Base-by-base conservation (phyloP, 495 filamentous ascomycete genomes). In the Letharia columbiana region DNA sequence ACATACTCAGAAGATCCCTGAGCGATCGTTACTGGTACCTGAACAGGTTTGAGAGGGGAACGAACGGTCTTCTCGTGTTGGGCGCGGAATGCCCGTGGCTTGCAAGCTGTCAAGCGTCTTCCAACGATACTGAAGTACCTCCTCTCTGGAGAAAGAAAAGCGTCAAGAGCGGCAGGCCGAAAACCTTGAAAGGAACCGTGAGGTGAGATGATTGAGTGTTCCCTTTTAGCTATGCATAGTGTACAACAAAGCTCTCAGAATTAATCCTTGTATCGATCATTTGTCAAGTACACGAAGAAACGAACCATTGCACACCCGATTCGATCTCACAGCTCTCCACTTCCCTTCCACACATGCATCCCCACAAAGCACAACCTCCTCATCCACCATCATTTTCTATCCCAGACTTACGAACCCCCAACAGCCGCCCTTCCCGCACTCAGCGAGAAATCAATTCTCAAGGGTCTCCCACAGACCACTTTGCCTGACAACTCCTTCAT, bases 391-490 rank as follows among this genome's bases (percentile, higher is more conserved):
- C 0, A 7, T 4, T 8, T 4, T 8, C 44, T 23, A 17, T 8
- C 17, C 4, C 40, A 23, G 40, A 13, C 31, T 65, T 33, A 33
- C 9, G 12, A 37, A 37, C 6, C n/a, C 12, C 20, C 42, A 33
- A 64, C 7, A 45, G 44, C 61, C 9, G 45, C 62, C 60, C 68
- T 64, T 10, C 63, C 62, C n/a, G 66, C 52, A 40, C 62, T 70
- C 49, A 66, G 60, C 45, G 79, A 77, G 76, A 74, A 96, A 73
- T 91, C 88, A 10, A 96, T 65, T 40, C 79, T 80, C 69, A 98
- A 76, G 15, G 70, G 70, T 56, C 92, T 82, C 56, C 87, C 90
- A 71, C 86, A 86, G 9, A 95, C 75, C 52, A 78, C 73, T 73
- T 82, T 83, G 4, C 75, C 76, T n/a, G 71, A 42, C 37, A 97